phyloP scores from a whole-genome alignment of 2,329 filamentous ascomycete species.

The Calonectria pseudoreteaudii region DNA sequence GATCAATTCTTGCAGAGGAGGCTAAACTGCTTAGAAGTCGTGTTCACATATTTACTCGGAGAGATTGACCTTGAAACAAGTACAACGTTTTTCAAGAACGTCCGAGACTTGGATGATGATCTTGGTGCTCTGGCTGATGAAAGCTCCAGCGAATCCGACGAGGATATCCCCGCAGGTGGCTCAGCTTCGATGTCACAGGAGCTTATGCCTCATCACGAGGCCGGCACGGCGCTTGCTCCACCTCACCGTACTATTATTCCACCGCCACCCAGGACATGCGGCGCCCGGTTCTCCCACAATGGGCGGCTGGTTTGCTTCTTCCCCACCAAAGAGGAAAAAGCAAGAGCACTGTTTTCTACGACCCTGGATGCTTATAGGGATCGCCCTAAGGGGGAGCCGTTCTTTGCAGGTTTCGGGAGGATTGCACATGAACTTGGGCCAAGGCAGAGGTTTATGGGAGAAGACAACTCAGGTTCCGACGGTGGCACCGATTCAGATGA shows the following conservation, averaged over 20 bases:
- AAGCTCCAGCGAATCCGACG: conserved; percentile 86
- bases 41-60: conserved; percentile 72
- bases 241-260: conserved; percentile 65
- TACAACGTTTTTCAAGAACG: conserved; percentile 72
- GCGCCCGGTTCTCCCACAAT: conserved; percentile 71
- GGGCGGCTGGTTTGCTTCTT: conserved; percentile 77
- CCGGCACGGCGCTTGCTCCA: conserved; percentile 64
- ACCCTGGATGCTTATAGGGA: conserved; percentile 60
- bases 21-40: conserved; percentile 72
- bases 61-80: conserved; percentile 71
- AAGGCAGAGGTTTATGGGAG: conserved; percentile 58
- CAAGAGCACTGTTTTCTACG: conserved; percentile 61
- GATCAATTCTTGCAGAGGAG: conserved; percentile 66
- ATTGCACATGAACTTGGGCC: conserved; percentile 64
- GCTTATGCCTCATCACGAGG: conserved; percentile 65
- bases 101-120: conserved; percentile 71
- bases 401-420: conserved; percentile 68
- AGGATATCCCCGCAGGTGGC: conserved; percentile 63
- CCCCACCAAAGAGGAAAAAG: conserved; percentile 74
- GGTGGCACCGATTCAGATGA: conserved; percentile 64
- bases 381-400: conserved; percentile 64
- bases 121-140: conserved; percentile 73
- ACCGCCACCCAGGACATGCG: conserved; percentile 68
- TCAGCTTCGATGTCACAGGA: conserved; percentile 73
- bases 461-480: conserved; percentile 64